Evolutionary conservation across 371 early-diverging fungal genomes (phyloP), one percentile per base, ranked within the genome.

Genomic region (Mucor ambiguus): DNA sequence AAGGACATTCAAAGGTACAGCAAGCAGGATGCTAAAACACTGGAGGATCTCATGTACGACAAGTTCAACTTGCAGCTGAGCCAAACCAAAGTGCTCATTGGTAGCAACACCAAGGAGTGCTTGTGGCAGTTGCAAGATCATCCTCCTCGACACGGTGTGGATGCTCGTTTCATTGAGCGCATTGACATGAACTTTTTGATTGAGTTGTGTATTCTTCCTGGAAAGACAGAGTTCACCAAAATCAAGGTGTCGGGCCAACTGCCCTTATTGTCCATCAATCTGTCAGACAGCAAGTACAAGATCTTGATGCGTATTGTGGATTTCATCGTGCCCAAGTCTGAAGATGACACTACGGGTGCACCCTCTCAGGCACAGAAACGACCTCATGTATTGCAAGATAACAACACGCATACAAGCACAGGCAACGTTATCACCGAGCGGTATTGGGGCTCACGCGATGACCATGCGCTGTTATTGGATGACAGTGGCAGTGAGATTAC

Each of bases 231-330:
- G 22, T 85, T 90, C 68, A 77, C 94, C 16, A 82, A 85, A 38
- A 79, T 91, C 41, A 88, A 90, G 41, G 70, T 95, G 6, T 81
- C 88, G 32, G 95, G 92, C 4, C 81, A 86, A 11, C 66, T 95
- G 37, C 93, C 95, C 0, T 68, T 89, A 9, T 65, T 95, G 16
- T 88, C 93, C 44, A 73, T 95, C 54, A 92, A 89, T 67, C 73
- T 95, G 26, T 93, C 95, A 0, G 92, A 95, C 63, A 81, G 82
- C 58, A 95, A 95, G 73, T 94, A 95, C 86, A 90, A 88, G 66
- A 84, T 85, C 5, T 70, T 93, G 41, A 94, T 93, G 94, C 76
- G 71, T 9, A 85, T 92, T 44, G 74, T 93, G 29, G 93, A 94
- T 61, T 72, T 87, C 10, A 58, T 79, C 20, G 75, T 87, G 9